Base-by-base conservation (phyloP, 257 asterid genomes). In the Voacanga thouarsii region DNA sequence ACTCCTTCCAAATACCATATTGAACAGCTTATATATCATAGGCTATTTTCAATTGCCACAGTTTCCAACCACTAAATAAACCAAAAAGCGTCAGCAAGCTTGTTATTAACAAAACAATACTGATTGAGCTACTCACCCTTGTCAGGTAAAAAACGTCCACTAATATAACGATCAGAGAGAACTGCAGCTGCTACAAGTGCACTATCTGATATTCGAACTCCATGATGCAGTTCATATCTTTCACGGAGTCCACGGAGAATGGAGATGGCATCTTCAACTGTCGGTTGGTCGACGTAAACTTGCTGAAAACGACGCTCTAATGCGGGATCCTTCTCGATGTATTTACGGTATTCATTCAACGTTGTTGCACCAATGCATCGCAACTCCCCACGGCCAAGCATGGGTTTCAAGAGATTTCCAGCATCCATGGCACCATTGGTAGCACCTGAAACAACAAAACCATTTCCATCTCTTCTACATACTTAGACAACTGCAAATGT, bases 281-380 rank as follows among this genome's bases (percentile, higher is more conserved):
- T 78, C 16, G 99, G 99, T 81, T 95, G 98, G 81, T 90, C 96
- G 12, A 92, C 97, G 82, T 90, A 92, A 79, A 95, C 98, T 87
- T 95, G 99, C 89, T 94, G 98, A 83, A 94, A 94, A n/a, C 98
- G 89, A 30, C 97, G 92, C 83, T 94, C 98, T 74, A 94, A 75
- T 63, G 97, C 97, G 4, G 98, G 94, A 88, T 94, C 98, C 74
- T 94, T 94, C 80, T 94, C 98, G 23, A 94, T 89, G 85, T 94
- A 94, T 79, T 94, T 94, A 61, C 98, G 96, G 73, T 89, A 94
- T 86, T 94, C 98, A 75, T 94, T 97, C 86, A 94, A 83, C 45
- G 98, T 94, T 61, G 98, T 94, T 41, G 98, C 98, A 76, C 98
- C 98, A 81, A 94, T 94, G 88, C 98, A 94, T 61, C 99, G 91